Conservation (phyloP, 805 yeast species). For the Wickerhamiella galacta region DNA sequence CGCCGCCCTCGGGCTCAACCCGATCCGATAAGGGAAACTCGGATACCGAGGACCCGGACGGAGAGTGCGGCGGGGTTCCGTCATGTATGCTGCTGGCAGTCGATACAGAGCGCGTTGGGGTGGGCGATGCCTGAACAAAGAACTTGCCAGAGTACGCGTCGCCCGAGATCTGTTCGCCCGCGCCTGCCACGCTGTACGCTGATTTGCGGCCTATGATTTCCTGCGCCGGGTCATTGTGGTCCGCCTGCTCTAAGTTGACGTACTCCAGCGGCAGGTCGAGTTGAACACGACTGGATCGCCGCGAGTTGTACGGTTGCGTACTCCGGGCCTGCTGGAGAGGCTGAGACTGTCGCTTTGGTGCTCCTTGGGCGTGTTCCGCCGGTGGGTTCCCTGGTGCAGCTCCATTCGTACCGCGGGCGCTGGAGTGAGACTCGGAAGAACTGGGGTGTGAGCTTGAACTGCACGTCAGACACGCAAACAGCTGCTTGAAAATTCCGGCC, state of each 20-base stretch:
- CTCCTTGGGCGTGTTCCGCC: too few species aligned
- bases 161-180: too few species aligned
- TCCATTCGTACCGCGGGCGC: too few species aligned
- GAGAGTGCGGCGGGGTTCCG: background rate
- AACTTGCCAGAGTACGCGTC: too few species aligned
- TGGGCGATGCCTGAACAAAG: constrained; percentile 1
- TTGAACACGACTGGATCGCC: constrained; percentile 2
- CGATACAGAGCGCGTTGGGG: constrained; percentile 1
- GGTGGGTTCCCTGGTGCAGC: too few species aligned
- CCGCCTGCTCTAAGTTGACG: constrained; percentile 2
- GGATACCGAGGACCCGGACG: background rate
- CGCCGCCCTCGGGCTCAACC: background rate
- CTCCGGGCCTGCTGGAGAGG: too few species aligned
- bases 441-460: too few species aligned
- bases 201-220: constrained; percentile 8
- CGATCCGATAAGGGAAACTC: background rate
- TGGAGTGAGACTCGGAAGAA: too few species aligned
- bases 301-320: too few species aligned
- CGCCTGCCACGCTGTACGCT: constrained; percentile 3
- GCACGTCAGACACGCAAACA: too few species aligned
- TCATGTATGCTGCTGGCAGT: background rate
- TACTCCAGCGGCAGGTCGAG: constrained; percentile 9
- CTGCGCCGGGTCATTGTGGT: constrained; percentile 1
- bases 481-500: too few species aligned
- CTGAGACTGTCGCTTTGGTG: too few species aligned